Percentiles rank a stretch among this genome's conserved stretches.
These are phyloP conservation scores for Mycena haematopus DNA, from an alignment of 768 basidiomycete genomes.

Conservation along the genomic window DNA sequence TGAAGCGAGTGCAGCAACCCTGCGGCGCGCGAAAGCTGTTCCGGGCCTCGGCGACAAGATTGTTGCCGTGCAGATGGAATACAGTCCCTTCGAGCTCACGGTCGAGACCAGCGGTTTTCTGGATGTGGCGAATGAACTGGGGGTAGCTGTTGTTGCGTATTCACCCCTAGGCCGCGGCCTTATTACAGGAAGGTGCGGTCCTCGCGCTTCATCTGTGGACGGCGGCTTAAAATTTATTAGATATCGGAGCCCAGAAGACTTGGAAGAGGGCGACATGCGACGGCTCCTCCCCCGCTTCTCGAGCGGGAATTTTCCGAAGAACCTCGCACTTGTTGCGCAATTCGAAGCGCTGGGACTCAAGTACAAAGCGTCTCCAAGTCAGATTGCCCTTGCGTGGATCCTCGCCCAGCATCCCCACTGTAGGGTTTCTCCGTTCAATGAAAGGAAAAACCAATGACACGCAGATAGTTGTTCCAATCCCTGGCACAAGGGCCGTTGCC, in stretches of 20 bases:
- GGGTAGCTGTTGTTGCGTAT: conserved; percentile 39
- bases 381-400: conserved; percentile 31
- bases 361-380: conserved; percentile 36
- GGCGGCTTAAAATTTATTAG: background rate
- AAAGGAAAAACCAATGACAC: background rate
- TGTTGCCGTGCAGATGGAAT: conserved; percentile 37
- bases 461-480: conserved; percentile 40
- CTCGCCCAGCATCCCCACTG: conserved; percentile 25
- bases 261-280: conserved; percentile 38
- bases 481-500: conserved; percentile 38
- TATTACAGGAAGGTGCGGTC: conserved; percentile 34
- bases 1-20: conserved; percentile 36
- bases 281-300: conserved; percentile 38
- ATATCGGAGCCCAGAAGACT: conserved; percentile 32
- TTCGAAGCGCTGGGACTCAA: conserved; percentile 39
- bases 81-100: conserved; percentile 31
- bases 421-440: background rate
- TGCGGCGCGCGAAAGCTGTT: conserved; percentile 38
- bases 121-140: conserved; percentile 35
- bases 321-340: conserved; percentile 41
- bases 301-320: conserved; percentile 42
- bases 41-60: conserved; percentile 33
- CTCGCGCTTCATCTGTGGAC: background rate
- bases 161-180: conserved; percentile 43
- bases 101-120: conserved; percentile 33